A percentile compares a stretch with the other conserved stretches of the same genome.
These are phyloP conservation scores for Medicago ruthenica DNA, from an alignment of 306 rosid species.

Conservation along the genomic window DNA sequence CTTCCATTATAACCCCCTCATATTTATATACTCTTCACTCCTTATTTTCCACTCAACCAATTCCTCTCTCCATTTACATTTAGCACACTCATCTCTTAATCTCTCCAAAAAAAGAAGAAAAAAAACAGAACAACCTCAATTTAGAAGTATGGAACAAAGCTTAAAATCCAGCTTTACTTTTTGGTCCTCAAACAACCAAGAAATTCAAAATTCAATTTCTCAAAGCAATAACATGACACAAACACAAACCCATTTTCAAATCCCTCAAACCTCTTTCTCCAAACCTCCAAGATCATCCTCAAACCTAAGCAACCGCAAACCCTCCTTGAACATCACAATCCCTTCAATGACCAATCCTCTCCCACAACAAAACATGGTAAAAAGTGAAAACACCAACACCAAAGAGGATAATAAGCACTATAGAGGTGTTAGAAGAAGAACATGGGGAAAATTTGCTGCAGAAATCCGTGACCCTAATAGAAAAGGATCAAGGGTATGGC, in stretches of 20 bases:
- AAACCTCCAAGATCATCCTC: constrained; percentile 51
- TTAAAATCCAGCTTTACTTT: constrained; percentile 30
- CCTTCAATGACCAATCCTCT: constrained; percentile 41
- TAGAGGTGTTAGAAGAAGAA: constrained; percentile 55
- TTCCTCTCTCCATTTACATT: constrained; percentile 2
- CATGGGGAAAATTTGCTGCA: constrained; percentile 59
- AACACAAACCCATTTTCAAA: background rate
- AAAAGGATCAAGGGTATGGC: constrained; percentile 59
- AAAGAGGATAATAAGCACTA: constrained; percentile 45
- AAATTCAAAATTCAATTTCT: constrained; percentile 15
- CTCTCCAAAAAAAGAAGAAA: no score
- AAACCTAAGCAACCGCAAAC: constrained; percentile 48
- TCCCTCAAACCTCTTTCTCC: constrained; percentile 3
- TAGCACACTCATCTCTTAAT: background rate
- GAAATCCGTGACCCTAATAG: constrained; percentile 56
- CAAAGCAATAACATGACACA: background rate
- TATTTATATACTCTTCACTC: constrained; percentile 40
- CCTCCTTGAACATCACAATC: constrained; percentile 48
- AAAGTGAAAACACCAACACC: background rate
- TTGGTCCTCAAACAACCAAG: constrained; percentile 14
- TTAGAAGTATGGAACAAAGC: constrained; percentile 36
- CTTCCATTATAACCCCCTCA: background rate
- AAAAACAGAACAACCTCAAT: background rate
- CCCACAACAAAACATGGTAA: background rate
- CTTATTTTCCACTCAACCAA: constrained; percentile 45